Evolutionary conservation across 352 stramenopile species (phyloP), one percentile per base, ranked within the genome.

Genomic region (Aphanomyces cochlioides): DNA sequence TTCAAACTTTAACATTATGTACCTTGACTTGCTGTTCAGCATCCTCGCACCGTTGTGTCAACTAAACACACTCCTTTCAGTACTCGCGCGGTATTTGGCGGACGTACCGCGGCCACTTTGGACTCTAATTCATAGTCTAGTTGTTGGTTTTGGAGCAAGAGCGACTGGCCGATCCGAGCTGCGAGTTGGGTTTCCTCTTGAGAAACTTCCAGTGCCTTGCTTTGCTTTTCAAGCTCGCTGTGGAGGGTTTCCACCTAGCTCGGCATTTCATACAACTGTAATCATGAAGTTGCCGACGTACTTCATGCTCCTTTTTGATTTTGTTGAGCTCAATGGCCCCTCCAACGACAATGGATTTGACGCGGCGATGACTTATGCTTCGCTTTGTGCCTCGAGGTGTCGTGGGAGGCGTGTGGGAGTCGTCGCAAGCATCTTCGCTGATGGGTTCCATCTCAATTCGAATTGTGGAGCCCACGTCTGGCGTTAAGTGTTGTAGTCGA

Each of bases 161-260:
- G 66, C 72, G 79, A 79, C 69, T 81, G 74, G 40, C 77, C 77
- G 38, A 85, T 82, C 13, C 78, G 75, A 8, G 77, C 79, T 4
- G 77, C 79, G 10, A 85, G 66, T 53, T 78, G 76, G 19, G 75
- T 75, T 53, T 85, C 79, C 57, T 85, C 79, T 34, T 83, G 75
- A 1, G 74, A 79, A 28, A 76, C 77, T 54, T 82, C 75, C 3
- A 85, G 70, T 21, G 74, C 79, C 41, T 79, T 81, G 69, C 66
- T 81, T 63, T 79, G 80, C 13, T 67, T 81, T 54, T 79, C 77
- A 37, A 86, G 72, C 56, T 86, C 79, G 12, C 73, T 70, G 54
- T 83, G 76, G 17, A 86, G 63, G 37, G 78, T 74, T 17, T 84
- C 74, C 39, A 86, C 73, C n/a, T 78, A 66, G 15, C 39, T 37